Evolutionary conservation across 139 green algal species (phyloP).

Genomic region (Coelastrella sp.): DNA sequence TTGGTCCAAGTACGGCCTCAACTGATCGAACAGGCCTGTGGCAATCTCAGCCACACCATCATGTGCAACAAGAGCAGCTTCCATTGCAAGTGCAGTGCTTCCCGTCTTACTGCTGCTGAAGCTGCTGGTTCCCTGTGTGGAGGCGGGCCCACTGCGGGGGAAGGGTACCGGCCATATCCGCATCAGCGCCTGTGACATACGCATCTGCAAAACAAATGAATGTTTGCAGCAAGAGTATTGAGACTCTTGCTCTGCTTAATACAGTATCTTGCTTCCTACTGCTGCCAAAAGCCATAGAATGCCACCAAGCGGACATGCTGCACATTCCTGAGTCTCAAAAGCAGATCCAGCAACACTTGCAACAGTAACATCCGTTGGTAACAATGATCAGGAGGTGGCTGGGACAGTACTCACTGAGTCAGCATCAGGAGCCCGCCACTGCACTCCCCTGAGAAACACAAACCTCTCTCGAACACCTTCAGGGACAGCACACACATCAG

Average conservation of each 20-base stretch:
- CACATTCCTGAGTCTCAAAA: too few relatives aligned
- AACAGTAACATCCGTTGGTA: too few relatives aligned
- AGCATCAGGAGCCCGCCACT: slow-evolving; percentile 54
- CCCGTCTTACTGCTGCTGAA: slow-evolving; percentile 25
- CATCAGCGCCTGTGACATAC: slow-evolving; percentile 61
- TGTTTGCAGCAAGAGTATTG: neutral
- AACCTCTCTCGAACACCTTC: slow-evolving; percentile 45
- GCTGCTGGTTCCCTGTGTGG: neutral
- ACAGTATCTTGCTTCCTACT: too few relatives aligned
- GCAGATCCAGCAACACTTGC: too few relatives aligned
- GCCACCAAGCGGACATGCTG: too few relatives aligned
- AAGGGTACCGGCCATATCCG: slow-evolving; percentile 64
- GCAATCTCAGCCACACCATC: slow-evolving; percentile 58
- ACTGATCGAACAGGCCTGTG: slow-evolving; percentile 41
- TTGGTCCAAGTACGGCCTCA: slow-evolving; percentile 51
- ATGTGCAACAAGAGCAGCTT: slow-evolving; percentile 61
- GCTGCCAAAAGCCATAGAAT: too few relatives aligned
- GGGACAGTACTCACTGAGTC: slow-evolving; percentile 50
- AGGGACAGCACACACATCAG: neutral
- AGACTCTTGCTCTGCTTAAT: too few relatives aligned
- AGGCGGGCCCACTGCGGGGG: too few relatives aligned
- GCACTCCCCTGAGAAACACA: slow-evolving; percentile 66
- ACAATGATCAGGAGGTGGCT: too few relatives aligned
- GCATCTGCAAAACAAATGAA: neutral
- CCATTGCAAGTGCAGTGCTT: neutral